Evolutionary conservation across 306 rosid genomes (phyloP).

Genomic region (Phaseolus lunatus): DNA sequence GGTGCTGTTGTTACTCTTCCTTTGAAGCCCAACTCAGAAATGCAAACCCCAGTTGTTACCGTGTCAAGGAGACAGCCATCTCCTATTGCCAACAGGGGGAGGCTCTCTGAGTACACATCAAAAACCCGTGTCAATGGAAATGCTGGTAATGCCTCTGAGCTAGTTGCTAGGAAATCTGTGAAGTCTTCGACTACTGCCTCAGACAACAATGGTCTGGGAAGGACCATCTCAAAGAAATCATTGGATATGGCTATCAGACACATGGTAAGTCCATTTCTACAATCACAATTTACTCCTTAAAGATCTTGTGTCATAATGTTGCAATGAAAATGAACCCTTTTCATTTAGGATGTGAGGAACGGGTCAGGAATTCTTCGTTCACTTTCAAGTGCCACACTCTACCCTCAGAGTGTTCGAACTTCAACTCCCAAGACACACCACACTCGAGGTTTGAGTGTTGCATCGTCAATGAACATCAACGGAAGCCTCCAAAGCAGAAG

Average conservation of each 20-base stretch:
- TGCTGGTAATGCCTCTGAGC: conserved; percentile 59
- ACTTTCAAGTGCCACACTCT: conserved; percentile 69
- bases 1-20: conserved; percentile 45
- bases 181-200: conserved; percentile 59
- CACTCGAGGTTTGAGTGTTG: conserved; percentile 48
- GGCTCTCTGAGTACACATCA: conserved; percentile 60
- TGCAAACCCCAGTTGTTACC: conserved; percentile 45
- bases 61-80: conserved; percentile 67
- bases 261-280: conserved; percentile 59
- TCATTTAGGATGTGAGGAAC: conserved; percentile 66
- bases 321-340: neutral
- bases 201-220: conserved; percentile 73
- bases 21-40: conserved; percentile 62
- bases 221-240: conserved; percentile 83
- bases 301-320: neutral
- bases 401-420: conserved; percentile 80
- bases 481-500: conserved; percentile 52
- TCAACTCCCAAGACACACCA: conserved; percentile 61
- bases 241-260: conserved; percentile 83
- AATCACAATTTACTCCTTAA: neutral
- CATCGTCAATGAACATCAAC: conserved; percentile 43
- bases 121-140: conserved; percentile 55
- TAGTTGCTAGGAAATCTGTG: conserved; percentile 60
- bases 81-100: conserved; percentile 70
- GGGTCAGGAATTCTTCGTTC: conserved; percentile 63